Base-by-base conservation (phyloP, 2,329 filamentous ascomycete genomes). In the Ascomycota sp. region DNA sequence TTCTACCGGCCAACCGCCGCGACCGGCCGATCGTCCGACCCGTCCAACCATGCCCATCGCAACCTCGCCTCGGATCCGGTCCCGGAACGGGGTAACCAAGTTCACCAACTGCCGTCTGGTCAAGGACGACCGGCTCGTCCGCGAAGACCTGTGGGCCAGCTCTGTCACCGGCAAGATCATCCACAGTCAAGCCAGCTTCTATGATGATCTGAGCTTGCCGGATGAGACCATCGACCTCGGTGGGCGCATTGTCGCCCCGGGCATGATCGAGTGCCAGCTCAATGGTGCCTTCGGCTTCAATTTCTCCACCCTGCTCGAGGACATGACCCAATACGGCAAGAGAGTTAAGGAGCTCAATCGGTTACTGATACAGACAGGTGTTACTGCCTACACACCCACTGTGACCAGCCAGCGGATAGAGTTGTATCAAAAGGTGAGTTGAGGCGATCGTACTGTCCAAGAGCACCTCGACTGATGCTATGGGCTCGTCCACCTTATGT, bases 241-340 rank as follows among this genome's bases (percentile, higher is more conserved):
- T 34, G 81, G 82, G 37, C 80, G 80, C 44, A 86, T 92, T 42
- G 52, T 93, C 13, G 72, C 78, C 1, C 82, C 84, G 0, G 84
- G 84, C 24, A 66, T 93, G 48, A 89, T 93, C 44, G 84, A 93
- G 43, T 76, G 77, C 34, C 84, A 93, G 54, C 72, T 93, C 43
- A 93, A 93, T 47, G 84, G 84, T 32, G 83, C 79, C 8, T 86
- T 83, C 46, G 83, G 83, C 36, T 91, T 92, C 61, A 86, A 92
- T 58, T 92, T 91, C 52, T 89, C 81, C 3, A 71, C 72, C 1
- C 62, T 82, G 8, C 70, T 78, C n/a, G 64, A 73, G 11, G 69
- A 76, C 45, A 70, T 67, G 54, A 56, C 62, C 25, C 62, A 66
- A 34, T 92, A 91, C 46, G 67, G 68, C 37, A 76, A 80, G 51